Conservation (phyloP, 139 green algal genomes). For the Coccomyxa sp. region DNA sequence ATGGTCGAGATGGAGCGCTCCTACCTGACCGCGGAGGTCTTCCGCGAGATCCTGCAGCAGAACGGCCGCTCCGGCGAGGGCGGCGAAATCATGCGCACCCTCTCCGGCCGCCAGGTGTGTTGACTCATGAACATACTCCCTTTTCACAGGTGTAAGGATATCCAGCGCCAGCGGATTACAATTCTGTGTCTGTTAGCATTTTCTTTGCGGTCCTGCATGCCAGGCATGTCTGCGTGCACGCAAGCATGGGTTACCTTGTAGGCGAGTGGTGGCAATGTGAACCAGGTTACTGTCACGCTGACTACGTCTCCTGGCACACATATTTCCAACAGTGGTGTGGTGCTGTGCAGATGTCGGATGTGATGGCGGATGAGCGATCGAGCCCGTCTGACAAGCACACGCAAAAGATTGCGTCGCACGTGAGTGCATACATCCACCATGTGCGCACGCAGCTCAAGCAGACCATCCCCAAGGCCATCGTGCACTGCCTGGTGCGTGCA, state of each 20-base stretch:
- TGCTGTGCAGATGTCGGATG: not conserved
- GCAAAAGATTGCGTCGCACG: constrained; percentile 37
- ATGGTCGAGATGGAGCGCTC: constrained; percentile 93
- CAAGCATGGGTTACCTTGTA: no score
- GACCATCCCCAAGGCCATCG: constrained; percentile 89
- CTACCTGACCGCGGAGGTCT: constrained; percentile 89
- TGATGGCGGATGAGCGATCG: constrained; percentile 13
- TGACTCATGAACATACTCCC: no score
- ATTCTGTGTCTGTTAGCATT: no score
- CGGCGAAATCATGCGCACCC: constrained; percentile 14
- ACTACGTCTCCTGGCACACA: no score
- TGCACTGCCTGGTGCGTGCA: constrained; percentile 75
- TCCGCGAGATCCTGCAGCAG: constrained; percentile 75
- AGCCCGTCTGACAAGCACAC: constrained; percentile 52
- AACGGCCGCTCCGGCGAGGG: constrained; percentile 20
- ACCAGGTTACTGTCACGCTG: no score
- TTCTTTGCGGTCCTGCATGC: no score
- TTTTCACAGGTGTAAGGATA: not conserved
- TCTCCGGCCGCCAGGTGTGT: constrained; percentile 14
- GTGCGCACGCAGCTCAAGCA: constrained; percentile 83
- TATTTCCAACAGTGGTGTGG: no score
- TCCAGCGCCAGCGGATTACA: no score
- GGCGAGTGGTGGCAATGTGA: no score
- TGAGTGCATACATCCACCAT: constrained; percentile 86
- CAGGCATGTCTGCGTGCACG: no score